phyloP scores from a whole-genome alignment of 1,139 yeast species.

The Candida sanyaensis region DNA sequence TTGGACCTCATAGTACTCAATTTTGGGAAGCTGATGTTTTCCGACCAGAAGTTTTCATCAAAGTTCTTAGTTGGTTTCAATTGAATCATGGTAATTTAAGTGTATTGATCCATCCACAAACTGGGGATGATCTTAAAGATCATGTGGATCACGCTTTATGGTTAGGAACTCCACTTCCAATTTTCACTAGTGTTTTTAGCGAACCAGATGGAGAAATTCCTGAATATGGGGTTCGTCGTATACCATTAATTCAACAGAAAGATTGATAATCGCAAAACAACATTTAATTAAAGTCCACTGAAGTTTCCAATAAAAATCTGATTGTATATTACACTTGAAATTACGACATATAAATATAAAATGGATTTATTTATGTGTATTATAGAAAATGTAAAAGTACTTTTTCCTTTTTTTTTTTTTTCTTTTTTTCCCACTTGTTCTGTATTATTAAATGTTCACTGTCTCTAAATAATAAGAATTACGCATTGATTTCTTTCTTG shows the following conservation, averaged over 20 bases:
- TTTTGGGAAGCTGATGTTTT: slow-evolving; percentile 39
- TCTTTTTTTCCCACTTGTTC: no score
- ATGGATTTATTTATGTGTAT: background rate
- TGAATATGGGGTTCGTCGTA: slow-evolving; percentile 19
- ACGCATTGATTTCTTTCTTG: slow-evolving; percentile 34
- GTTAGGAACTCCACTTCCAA: slow-evolving; percentile 28
- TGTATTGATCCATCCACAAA: slow-evolving; percentile 35
- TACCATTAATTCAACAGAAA: slow-evolving; percentile 18
- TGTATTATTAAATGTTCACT: no score
- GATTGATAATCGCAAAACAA: slow-evolving; percentile 13
- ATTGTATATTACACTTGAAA: background rate
- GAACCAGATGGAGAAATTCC: slow-evolving; percentile 19
- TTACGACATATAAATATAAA: background rate
- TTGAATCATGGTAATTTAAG: slow-evolving; percentile 30
- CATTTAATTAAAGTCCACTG: background rate
- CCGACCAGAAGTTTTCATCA: slow-evolving; percentile 30
- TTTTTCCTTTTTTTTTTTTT: no score
- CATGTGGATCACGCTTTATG: slow-evolving; percentile 33
- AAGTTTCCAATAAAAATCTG: background rate
- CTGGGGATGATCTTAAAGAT: slow-evolving; percentile 30
- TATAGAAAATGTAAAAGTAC: background rate
- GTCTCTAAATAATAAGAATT: background rate
- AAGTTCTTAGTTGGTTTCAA: slow-evolving; percentile 33
- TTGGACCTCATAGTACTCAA: slow-evolving; percentile 34
- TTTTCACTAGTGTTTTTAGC: slow-evolving; percentile 22